A percentile compares a stretch with the other conserved stretches of the same genome.
phyloP scores from a whole-genome alignment of 78 protist species.

The Protostelium mycophagum region DNA sequence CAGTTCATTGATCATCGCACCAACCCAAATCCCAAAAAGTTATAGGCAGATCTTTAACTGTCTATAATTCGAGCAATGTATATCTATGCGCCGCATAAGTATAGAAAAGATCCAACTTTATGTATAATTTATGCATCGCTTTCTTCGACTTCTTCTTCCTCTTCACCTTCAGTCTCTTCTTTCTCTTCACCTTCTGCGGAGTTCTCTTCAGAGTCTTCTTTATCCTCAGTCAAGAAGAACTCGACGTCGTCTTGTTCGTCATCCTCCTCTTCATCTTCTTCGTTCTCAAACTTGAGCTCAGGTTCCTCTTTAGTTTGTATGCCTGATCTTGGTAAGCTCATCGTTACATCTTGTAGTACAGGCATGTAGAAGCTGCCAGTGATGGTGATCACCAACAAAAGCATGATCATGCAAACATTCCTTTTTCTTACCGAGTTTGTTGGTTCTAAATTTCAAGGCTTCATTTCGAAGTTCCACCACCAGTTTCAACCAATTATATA shows the following conservation, averaged over 20 bases:
- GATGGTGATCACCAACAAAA: too few relatives aligned
- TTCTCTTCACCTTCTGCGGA: background rate
- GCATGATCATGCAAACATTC: too few relatives aligned
- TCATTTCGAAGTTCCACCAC: background rate
- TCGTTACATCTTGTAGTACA: background rate
- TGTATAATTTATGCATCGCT: background rate
- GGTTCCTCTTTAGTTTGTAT: background rate
- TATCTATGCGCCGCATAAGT: too few relatives aligned
- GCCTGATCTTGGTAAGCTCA: background rate
- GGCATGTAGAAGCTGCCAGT: too few relatives aligned
- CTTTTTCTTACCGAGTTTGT: background rate
- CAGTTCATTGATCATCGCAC: too few relatives aligned
- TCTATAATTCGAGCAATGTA: too few relatives aligned
- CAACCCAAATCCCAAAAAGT: too few relatives aligned
- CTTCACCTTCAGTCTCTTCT: background rate
- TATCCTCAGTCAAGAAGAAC: background rate
- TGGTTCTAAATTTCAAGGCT: background rate
- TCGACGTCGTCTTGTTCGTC: background rate
- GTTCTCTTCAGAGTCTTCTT: background rate
- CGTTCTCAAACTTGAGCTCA: background rate
- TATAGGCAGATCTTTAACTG: too few relatives aligned
- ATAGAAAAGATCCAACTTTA: too few relatives aligned
- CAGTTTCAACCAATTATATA: background rate
- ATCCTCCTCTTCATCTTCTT: background rate
- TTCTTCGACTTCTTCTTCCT: background rate